These are phyloP conservation scores for Trichoderma pleuroti DNA, from an alignment of 2,329 filamentous ascomycete genomes.

Conservation along the genomic window DNA sequence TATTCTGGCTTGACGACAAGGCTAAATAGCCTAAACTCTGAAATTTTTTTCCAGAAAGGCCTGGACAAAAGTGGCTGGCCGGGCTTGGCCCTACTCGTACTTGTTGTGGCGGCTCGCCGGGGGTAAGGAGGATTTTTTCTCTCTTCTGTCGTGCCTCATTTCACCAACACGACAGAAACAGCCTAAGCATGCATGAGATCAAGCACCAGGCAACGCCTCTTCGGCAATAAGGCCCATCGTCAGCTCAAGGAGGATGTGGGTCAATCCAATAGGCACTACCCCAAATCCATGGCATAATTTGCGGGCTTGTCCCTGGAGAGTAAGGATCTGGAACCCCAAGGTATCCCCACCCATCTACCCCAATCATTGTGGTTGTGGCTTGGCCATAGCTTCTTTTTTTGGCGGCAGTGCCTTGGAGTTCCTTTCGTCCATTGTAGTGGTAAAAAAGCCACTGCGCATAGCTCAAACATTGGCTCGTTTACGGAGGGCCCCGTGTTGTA, in stretches of 20 bases:
- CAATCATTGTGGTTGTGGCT: background rate
- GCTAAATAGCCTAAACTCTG: conserved; percentile 15
- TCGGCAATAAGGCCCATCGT: conserved; percentile 15
- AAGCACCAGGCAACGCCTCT: conserved; percentile 13
- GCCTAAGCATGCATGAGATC: conserved; percentile 15
- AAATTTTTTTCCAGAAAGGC: conserved; percentile 15
- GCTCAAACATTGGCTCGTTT: background rate
- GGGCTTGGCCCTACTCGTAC: background rate
- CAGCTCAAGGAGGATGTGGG: conserved; percentile 16
- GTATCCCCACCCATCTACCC: conserved; percentile 3
- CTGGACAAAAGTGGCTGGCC: conserved; percentile 11
- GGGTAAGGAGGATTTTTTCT: conserved; percentile 5
- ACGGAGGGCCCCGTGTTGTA: background rate
- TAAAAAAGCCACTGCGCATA: background rate
- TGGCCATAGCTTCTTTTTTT: conserved; percentile 14
- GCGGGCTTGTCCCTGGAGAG: conserved; percentile 1
- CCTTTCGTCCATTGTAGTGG: conserved; percentile 13
- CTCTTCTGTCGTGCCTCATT: conserved; percentile 2
- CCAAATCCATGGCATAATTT: conserved; percentile 11
- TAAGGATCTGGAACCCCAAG: conserved; percentile 16
- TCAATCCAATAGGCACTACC: conserved; percentile 1
- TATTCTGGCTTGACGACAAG: background rate
- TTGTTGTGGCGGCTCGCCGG: conserved; percentile 4
- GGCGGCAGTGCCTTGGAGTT: background rate
- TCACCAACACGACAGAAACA: conserved; percentile 3